Conservation (phyloP, 257 asterid genomes). For the Ligustrum vulgare region DNA sequence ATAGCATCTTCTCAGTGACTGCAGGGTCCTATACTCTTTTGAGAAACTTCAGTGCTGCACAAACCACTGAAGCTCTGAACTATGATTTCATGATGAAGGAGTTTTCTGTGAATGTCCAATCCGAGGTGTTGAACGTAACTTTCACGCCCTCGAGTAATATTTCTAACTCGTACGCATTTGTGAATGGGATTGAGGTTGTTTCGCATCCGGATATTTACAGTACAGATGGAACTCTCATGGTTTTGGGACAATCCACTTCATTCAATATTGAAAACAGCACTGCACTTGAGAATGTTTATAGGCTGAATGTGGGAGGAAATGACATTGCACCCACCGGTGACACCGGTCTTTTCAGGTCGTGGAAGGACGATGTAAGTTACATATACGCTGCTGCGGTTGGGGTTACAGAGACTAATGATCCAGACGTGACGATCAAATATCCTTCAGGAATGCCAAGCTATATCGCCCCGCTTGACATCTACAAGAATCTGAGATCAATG, state of each 20-base stretch:
- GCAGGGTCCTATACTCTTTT: constrained; percentile 56
- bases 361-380: constrained; percentile 43
- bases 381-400: constrained; percentile 43
- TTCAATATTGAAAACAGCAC: constrained; percentile 41
- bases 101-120: constrained; percentile 57
- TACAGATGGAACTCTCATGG: constrained; percentile 35
- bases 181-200: constrained; percentile 82
- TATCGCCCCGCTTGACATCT: constrained; percentile 51
- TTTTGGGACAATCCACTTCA: constrained; percentile 51
- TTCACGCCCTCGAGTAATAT: constrained; percentile 49
- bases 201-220: constrained; percentile 90
- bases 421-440: constrained; percentile 27
- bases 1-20: constrained; percentile 61
- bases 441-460: constrained; percentile 44
- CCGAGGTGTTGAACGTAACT: constrained; percentile 48
- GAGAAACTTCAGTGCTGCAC: constrained; percentile 76
- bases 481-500: constrained; percentile 46
- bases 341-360: constrained; percentile 46
- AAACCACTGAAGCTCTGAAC: constrained; percentile 62
- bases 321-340: constrained; percentile 24
- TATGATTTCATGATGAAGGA: constrained; percentile 71
- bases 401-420: constrained; percentile 37
- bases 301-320: constrained; percentile 27
- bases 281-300: constrained; percentile 25
- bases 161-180: constrained; percentile 57